Evolutionary conservation across 1,284 basidiomycete genomes (phyloP), one percentile per base, ranked within the genome.

Genomic region (Boletus semigastroideus): DNA sequence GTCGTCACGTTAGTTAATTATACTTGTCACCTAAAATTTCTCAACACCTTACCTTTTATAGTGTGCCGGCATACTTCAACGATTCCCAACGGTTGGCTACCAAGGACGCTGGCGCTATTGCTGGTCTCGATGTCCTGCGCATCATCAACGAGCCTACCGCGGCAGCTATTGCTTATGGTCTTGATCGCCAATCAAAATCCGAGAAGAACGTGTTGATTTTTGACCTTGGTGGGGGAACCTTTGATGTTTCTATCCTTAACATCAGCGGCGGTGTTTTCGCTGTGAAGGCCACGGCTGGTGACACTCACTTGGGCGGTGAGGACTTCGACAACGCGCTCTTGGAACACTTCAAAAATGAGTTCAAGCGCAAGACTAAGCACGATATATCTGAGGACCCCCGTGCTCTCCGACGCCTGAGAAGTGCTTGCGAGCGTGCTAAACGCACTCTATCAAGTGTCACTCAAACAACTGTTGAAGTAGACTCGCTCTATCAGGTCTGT

Each of bases 191-290:
- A 74, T 84, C 87, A 64, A 90, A 91, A 76, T 78, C 83, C 58
- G 94, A 99, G 84, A 94, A 94, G 80, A 98, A 96, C 72, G 96
- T 99, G 56, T 87, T 99, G 72, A 98, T 99, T 74, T 99, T 98
- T 84, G 96, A 99, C 82, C 83, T 99, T 58, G 96, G 96, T 72
- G 96, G 96, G 83, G 97, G 92, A 79, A 95, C 93, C 59, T 98
- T 98, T 78, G 95, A 98, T 86, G 95, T 98, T 49, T 98, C 95
- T 55, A 86, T 98, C 55, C 83, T 98, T 56, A 95, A 94, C 73
- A 98, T 98, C 75, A 92, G 85, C 67, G 94, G 93, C 69, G 95
- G 94, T 76, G 92, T 98, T 65, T 98, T 98, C 69, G 94, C 94
- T 64, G 95, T 98, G 64, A 90, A 96, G 80, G 94, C 96, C 42